Evolutionary conservation across 495 filamentous ascomycete species (phyloP), one percentile per base, ranked within the genome.

Genomic region (Aspergillus affinis): DNA sequence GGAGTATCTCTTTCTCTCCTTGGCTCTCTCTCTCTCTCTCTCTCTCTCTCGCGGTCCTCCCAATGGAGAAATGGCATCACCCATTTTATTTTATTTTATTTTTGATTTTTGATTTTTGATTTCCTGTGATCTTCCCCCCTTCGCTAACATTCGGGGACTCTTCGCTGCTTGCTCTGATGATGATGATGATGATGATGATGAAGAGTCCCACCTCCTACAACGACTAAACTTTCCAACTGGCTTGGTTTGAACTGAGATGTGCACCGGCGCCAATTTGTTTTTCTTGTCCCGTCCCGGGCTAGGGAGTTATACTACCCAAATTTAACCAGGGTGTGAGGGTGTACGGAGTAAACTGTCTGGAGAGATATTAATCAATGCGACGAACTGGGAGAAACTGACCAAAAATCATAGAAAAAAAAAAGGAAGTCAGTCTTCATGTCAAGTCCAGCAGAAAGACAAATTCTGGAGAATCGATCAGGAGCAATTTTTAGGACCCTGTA

Each of bases 211-310:
- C 61, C 65, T 60, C 26, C 63, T 58, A n/a, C n/a, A 55, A 48
- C 58, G 53, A 46, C 5, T 54, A n/a, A 13, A 48, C 51, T 57
- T 57, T 60, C 53, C 56, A 55, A 49, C 52, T 53, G 47, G 36
- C 30, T 21, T 46, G 50, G 58, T 36, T 46, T 48, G 61, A 61
- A 64, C 55, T 59, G 61, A 60, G 57, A 59, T 63, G 55, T 59
- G 55, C 61, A 62, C 62, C 51, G 47, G 58, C 48, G 62, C 57
- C 58, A 64, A 61, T 58, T 48, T 64, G 57, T 17, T 50, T 60
- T 52, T 36, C 26, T 58, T 57, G 30, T 48, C 19, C 61, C 56
- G 55, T 55, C 55, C 55, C 46, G 41, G 60, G 58, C 60, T 53
- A 56, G 53, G 57, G 47, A 52, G 15, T 53, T 18, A 30, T 47